Evolutionary conservation across 2,329 filamentous ascomycete species (phyloP), one percentile per base, ranked within the genome.

Genomic region (Phyllosticta citribraziliensis): DNA sequence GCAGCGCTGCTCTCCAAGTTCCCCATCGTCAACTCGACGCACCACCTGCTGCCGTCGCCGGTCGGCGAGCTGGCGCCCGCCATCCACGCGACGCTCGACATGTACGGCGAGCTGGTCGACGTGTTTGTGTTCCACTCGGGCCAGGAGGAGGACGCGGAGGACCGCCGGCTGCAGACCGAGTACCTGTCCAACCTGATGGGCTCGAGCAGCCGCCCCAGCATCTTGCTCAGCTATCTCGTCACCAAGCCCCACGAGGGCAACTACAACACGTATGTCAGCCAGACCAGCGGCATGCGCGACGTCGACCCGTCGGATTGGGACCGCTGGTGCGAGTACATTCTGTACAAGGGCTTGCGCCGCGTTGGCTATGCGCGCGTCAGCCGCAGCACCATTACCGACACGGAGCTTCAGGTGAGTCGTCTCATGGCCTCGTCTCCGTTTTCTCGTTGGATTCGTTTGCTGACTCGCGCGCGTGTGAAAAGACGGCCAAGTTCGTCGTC

Each of bases 121-220:
- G 88, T 97, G 2, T 95, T 97, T 64, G 94, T 99, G 60, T 99
- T 99, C 84, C 94, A 99, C 78, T 97, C 93, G 0, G 94, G 94
- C 12, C 94, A 99, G 72, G 93, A 99, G 75, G 94, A 99, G 74
- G 94, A 99, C 68, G 86, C 86, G 0, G 93, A 97, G 72, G 94
- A 99, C 69, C 84, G 94, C 60, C 83, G 92, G 27, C 80, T 96
- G 58, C 94, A 99, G 76, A 84, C 85, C 0, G 83, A 91, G 71
- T 99, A 97, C 70, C 81, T 99, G 9, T 82, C 92, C 1, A 84
- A 91, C 61, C 79, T 96, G 56, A 99, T 99, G 94, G 89, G 89
- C 53, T 85, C 84, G 25, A 88, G 88, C 0, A 78, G 85, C 12
- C 85, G 93, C 1, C 94, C 94, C 0, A 82, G 90, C 24, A 88